These are phyloP conservation scores for Penicillium maclennaniae DNA, from an alignment of 495 filamentous ascomycete genomes.

Conservation along the genomic window DNA sequence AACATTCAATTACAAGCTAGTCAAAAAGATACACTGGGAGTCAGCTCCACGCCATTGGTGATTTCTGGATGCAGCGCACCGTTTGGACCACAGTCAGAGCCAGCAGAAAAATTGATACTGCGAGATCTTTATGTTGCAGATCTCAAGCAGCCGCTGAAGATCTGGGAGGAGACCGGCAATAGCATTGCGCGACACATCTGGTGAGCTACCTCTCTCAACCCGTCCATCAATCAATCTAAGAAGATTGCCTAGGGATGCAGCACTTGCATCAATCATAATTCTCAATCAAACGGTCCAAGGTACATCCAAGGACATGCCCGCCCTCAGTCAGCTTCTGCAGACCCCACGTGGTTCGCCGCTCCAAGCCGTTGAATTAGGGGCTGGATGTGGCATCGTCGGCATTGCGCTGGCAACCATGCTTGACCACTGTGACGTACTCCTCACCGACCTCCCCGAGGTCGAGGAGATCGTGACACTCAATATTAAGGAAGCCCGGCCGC, in stretches of 20 bases:
- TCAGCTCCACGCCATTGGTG: conserved; percentile 37
- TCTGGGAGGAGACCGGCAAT: conserved; percentile 91
- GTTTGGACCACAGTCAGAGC: conserved; percentile 34
- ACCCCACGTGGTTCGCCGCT: conserved; percentile 29
- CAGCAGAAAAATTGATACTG: conserved; percentile 49
- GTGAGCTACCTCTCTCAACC: conserved; percentile 44
- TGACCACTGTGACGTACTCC: conserved; percentile 52
- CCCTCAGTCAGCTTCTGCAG: conserved; percentile 27
- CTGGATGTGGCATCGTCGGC: conserved; percentile 82
- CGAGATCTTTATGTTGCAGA: conserved; percentile 43
- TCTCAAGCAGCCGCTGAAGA: conserved; percentile 26
- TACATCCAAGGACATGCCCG: conserved; percentile 13
- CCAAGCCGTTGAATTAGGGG: conserved; percentile 72
- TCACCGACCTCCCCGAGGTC: conserved; percentile 83
- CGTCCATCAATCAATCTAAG: conserved; percentile 2
- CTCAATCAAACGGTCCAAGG: conserved; percentile 26
- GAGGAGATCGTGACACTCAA: conserved; percentile 59
- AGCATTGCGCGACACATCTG: conserved; percentile 94
- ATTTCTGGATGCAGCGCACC: conserved; percentile 54
- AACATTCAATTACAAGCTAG: conserved; percentile 8
- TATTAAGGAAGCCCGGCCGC: conserved; percentile 41
- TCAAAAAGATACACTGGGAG: conserved; percentile 17
- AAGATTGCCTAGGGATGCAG: conserved; percentile 58
- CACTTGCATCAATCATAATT: conserved; percentile 52
- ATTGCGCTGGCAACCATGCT: conserved; percentile 64